phyloP scores from a whole-genome alignment of 306 rosid genomes.

The Amphicarpaea edgeworthii region DNA sequence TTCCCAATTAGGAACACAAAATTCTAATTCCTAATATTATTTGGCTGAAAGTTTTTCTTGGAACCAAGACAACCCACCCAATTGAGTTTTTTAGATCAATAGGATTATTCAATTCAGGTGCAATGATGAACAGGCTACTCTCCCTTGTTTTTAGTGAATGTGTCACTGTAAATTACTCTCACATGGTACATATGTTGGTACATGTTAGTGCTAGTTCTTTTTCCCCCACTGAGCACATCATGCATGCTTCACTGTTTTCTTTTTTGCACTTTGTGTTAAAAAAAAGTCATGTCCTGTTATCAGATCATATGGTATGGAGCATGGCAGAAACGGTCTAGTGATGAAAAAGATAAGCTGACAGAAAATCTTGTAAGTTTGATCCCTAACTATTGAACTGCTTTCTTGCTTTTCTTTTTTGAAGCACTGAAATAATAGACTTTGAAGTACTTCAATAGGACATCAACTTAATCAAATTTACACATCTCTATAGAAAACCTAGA shows the following conservation, averaged over 20 bases:
- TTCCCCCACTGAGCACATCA: neutral
- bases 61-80: neutral
- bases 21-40: neutral
- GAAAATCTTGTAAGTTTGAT: constrained; percentile 59
- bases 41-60: neutral
- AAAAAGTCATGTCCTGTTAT: neutral
- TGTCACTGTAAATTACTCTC: neutral
- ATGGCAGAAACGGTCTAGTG: constrained; percentile 67
- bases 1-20: constrained; percentile 3
- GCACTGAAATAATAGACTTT: constrained; percentile 29
- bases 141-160: neutral
- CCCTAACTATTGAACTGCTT: neutral
- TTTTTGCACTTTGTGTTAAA: constrained; percentile 7
- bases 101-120: constrained; percentile 4
- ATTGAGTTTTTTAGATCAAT: neutral
- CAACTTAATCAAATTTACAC: neutral
- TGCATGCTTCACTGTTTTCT: neutral
- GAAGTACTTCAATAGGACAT: neutral
- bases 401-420: neutral
- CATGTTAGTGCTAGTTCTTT: neutral
- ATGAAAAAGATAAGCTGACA: constrained; percentile 59
- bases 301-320: constrained; percentile 89
- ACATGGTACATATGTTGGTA: neutral
- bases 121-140: neutral
- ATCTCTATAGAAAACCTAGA: neutral